Conservation (phyloP, 164 flowering plant species). For the Stephania yunnanensis region DNA sequence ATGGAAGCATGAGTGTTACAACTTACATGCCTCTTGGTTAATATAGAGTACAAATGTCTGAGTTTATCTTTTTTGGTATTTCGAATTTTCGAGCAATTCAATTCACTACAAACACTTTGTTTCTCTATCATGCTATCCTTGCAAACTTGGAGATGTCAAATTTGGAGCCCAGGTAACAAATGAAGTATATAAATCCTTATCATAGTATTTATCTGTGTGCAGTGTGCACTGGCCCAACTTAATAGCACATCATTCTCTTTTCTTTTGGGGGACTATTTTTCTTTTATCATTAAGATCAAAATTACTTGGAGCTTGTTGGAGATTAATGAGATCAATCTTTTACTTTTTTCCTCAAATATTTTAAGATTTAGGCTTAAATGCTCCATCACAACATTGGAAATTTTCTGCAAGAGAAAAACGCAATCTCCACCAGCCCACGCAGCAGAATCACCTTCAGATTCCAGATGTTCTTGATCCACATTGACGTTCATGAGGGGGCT, state of each 20-base stretch:
- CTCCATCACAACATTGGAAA: constrained; percentile 80
- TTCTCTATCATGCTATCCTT: no score
- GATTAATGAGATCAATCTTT: background rate
- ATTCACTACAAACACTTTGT: no score
- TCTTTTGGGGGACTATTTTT: background rate
- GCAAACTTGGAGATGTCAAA: no score
- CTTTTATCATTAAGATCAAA: background rate
- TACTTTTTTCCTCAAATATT: background rate
- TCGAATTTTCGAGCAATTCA: no score
- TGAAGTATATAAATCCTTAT: no score
- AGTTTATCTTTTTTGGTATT: no score
- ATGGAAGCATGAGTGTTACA: no score
- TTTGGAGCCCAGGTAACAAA: no score
- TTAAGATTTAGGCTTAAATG: background rate
- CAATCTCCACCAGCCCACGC: constrained; percentile 82
- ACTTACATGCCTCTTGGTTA: no score
- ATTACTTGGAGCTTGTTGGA: background rate
- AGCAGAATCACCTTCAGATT: constrained; percentile 39
- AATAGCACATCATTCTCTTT: background rate
- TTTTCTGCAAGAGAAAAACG: constrained; percentile 79
- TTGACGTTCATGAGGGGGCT: constrained; percentile 26
- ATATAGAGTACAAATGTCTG: no score
- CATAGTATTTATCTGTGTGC: no score
- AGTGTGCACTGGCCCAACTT: no score
- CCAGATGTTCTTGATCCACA: constrained; percentile 26